Base-by-base conservation (phyloP, 495 filamentous ascomycete species). In the Echria macrotheca region DNA sequence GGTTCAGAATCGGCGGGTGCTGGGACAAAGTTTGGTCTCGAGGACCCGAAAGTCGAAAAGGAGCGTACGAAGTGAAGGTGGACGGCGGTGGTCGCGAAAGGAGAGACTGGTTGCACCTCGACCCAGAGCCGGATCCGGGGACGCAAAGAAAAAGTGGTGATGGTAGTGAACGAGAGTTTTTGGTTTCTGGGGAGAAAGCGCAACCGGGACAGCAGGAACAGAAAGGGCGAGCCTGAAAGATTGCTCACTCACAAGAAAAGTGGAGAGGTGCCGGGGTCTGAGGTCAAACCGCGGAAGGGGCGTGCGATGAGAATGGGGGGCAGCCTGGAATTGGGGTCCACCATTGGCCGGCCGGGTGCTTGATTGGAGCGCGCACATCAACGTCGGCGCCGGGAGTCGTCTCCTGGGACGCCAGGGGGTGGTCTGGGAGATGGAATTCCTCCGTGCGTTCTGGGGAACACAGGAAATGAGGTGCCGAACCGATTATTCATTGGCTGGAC, bases 101-200 rank as follows among this genome's bases (percentile, higher is more conserved):
- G 44, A 45, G 41, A 29, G 48, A 43, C 29, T 19, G 18, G 45
- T 39, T 14, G 40, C 35, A 54, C 23, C 19, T 40, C 54, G 41
- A 44, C 22, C 33, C 49, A 44, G 23, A 19, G 19, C 19, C 19
- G 21, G 33, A 33, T 45, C 19, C 21, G 29, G 18, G 14, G 31
- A 56, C 29, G 41, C 15, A 48, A 49, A 19, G 43, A 24, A 57
- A 35, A 44, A 29, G 25, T 15, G 21, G 39, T 37, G 39, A 49
- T 31, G 49, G 29, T 44, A 46, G 44, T 33, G 38, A n/a, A 36
- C 38, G 35, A 39, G 53, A 47, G 45, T 50, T 58, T 65, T 55
- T 54, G 62, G 31, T 58, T n/a, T n/a, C 62, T 59, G 59, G 57
- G 57, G 53, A 60, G 48, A 43, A 35, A 39, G 35, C 17, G 25